Conservation (phyloP, 768 basidiomycete species). For the Pisolithus sp. region DNA sequence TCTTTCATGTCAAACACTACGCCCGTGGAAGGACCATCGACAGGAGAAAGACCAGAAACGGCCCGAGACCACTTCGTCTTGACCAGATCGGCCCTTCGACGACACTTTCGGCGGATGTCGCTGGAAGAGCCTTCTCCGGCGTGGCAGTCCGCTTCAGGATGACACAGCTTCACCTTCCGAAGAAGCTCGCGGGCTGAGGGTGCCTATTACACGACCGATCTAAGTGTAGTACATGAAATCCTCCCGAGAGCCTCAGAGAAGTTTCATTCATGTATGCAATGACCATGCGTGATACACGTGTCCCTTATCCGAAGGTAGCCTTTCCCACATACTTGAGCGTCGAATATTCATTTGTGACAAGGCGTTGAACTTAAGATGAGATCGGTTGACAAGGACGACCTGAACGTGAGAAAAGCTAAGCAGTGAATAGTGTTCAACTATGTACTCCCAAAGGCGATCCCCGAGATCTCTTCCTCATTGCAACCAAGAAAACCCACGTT, state of each 20-base stretch:
- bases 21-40: constrained; percentile 10
- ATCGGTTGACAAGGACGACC: background rate
- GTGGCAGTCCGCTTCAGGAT: constrained; percentile 6
- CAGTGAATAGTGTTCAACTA: constrained; percentile 8
- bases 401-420: constrained; percentile 5
- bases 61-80: background rate
- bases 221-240: constrained; percentile 1
- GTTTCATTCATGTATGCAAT: background rate
- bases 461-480: constrained; percentile 23
- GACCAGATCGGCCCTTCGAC: constrained; percentile 5
- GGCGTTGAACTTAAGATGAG: background rate
- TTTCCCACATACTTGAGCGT: background rate
- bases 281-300: background rate
- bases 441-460: constrained; percentile 20
- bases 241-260: constrained; percentile 1
- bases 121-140: constrained; percentile 1
- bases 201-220: too few relatives aligned
- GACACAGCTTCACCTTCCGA: constrained; percentile 2
- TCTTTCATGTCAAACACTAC: constrained; percentile 11
- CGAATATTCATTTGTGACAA: background rate
- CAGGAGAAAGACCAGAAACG: constrained; percentile 17
- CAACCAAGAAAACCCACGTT: constrained; percentile 10
- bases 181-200: background rate
- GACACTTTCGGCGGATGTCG: background rate
- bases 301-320: background rate